These are phyloP conservation scores for Kluyveromyces aestuarii DNA, from an alignment of 805 yeast genomes.

Conservation along the genomic window DNA sequence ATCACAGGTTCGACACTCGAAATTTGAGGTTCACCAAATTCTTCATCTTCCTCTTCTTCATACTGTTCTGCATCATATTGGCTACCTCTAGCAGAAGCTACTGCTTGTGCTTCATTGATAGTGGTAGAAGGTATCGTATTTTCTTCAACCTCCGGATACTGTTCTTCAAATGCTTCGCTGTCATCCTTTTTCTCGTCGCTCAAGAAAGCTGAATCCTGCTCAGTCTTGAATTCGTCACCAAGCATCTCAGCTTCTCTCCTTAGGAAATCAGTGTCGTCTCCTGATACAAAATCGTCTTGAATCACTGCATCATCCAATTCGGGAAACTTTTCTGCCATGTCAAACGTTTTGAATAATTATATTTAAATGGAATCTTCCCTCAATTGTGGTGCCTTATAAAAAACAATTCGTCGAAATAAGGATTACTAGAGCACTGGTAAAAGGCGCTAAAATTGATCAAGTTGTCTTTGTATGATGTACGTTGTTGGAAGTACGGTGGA, in stretches of 20 bases:
- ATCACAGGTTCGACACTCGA: slow-evolving; percentile 14
- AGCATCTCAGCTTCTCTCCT: slow-evolving; percentile 58
- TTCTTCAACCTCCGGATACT: slow-evolving; percentile 42
- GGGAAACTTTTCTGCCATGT: slow-evolving; percentile 72
- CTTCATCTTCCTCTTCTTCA: slow-evolving; percentile 34
- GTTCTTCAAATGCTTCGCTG: slow-evolving; percentile 42
- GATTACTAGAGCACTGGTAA: neutral
- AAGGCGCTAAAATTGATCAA: too few species aligned
- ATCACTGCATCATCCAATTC: slow-evolving; percentile 44
- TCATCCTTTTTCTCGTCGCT: slow-evolving; percentile 32
- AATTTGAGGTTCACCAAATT: slow-evolving; percentile 28
- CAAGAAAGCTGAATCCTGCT: slow-evolving; percentile 43
- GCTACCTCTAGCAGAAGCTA: neutral
- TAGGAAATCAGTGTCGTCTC: slow-evolving; percentile 46
- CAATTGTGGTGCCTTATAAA: neutral
- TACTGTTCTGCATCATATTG: neutral
- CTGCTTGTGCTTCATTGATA: slow-evolving; percentile 2
- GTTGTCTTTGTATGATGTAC: neutral
- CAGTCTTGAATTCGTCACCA: slow-evolving; percentile 67
- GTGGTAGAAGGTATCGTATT: slow-evolving; percentile 2
- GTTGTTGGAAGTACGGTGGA: neutral
- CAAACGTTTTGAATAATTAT: neutral
- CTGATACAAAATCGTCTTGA: slow-evolving; percentile 22
- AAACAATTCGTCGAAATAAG: neutral
- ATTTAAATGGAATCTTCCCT: neutral